Conservation (phyloP, 192 early-diverging fungal species). For the Gryganskiella cystojenkinii region DNA sequence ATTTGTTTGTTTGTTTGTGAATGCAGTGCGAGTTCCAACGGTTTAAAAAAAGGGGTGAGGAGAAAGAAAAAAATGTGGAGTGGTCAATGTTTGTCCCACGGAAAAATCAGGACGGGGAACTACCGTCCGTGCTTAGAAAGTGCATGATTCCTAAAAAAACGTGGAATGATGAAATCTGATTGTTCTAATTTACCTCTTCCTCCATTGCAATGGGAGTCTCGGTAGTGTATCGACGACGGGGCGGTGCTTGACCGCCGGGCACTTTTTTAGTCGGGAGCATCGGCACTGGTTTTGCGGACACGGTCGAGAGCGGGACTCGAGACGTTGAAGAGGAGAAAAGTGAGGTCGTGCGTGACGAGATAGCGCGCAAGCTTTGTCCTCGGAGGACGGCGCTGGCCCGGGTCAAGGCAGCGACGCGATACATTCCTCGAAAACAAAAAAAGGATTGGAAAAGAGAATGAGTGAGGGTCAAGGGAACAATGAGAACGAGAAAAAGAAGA, state of each 20-base stretch:
- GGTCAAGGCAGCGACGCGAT: constrained; percentile 25
- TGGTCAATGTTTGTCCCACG: neutral
- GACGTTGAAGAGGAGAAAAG: neutral
- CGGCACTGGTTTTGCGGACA: constrained; percentile 9
- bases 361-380: neutral
- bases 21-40: neutral
- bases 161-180: neutral
- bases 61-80: neutral
- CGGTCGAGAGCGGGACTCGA: neutral
- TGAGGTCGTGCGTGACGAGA: neutral
- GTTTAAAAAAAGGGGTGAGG: neutral
- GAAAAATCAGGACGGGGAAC: neutral
- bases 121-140: too few species aligned
- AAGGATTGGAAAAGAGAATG: neutral
- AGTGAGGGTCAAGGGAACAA: neutral
- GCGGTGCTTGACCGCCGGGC: neutral
- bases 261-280: constrained; percentile 17
- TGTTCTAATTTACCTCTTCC: constrained; percentile 29
- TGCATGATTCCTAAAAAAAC: neutral
- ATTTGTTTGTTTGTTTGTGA: too few species aligned
- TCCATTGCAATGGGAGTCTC: constrained; percentile 32
- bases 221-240: constrained; percentile 25
- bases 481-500: neutral
- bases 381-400: neutral
- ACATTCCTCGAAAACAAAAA: constrained; percentile 6